These are phyloP conservation scores for Gnaphalium uliginosum DNA, from an alignment of 129 eudicot species.

Conservation along the genomic window DNA sequence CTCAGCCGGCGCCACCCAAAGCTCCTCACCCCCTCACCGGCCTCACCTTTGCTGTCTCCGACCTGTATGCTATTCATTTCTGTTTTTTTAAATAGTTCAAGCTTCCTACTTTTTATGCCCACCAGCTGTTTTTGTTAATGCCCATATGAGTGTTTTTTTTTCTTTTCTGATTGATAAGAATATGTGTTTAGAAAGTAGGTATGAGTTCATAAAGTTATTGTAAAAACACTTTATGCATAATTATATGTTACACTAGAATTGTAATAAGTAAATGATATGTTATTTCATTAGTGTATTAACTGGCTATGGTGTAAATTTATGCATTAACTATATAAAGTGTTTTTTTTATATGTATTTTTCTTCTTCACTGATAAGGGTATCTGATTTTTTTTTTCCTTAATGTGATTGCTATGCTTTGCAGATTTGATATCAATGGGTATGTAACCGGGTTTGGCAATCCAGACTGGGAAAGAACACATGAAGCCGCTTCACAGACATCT, in stretches of 20 bases:
- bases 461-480: slow-evolving; percentile 93
- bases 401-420: slow-evolving; percentile 33
- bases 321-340: neutral
- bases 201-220: slow-evolving; percentile 1
- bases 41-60: slow-evolving; percentile 86
- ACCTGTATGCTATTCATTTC: slow-evolving; percentile 41
- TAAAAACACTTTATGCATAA: neutral
- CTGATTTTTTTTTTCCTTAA: neutral
- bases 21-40: slow-evolving; percentile 92
- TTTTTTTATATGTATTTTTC: no score
- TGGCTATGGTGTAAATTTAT: slow-evolving; percentile 3
- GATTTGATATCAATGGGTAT: slow-evolving; percentile 75
- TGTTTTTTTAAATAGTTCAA: neutral
- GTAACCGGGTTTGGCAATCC: slow-evolving; percentile 90
- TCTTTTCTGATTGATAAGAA: neutral
- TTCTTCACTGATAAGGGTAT: neutral
- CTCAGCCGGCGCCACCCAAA: slow-evolving; percentile 96
- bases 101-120: neutral
- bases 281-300: neutral
- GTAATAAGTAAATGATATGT: neutral
- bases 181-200: neutral
- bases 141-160: neutral
- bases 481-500: slow-evolving; percentile 72
- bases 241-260: neutral
- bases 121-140: neutral